Conservation (phyloP, 2,329 filamentous ascomycete genomes). For the Fusarium sp. region DNA sequence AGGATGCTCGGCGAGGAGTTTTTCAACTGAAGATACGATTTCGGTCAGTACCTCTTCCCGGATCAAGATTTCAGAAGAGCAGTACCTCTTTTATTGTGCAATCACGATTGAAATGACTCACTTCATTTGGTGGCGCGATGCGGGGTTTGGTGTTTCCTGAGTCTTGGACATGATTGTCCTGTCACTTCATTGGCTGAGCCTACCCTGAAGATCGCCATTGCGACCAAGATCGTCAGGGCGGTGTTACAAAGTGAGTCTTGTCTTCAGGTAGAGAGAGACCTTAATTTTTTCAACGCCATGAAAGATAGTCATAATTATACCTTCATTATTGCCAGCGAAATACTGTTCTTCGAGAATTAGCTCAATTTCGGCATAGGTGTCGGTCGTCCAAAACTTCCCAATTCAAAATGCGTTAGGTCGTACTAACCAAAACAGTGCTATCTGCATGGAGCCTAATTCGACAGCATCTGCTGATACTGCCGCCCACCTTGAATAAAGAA, state of each 20-base stretch:
- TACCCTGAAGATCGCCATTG: not conserved
- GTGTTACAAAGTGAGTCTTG: not conserved
- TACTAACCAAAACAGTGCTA: no score
- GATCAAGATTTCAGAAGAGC: fast-evolving
- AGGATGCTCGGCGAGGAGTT: no score
- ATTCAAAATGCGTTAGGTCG: no score
- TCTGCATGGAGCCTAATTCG: no score
- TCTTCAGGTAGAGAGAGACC: not conserved
- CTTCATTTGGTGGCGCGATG: not conserved
- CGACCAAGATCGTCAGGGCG: not conserved
- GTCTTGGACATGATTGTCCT: not conserved
- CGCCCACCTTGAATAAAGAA: no score
- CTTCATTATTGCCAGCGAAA: fast-evolving
- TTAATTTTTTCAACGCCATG: fast-evolving
- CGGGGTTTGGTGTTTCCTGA: not conserved
- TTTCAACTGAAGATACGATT: no score
- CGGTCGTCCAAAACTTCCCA: no score
- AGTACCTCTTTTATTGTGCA: fast-evolving
- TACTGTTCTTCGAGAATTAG: no score
- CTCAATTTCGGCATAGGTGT: not conserved
- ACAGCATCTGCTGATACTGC: no score
- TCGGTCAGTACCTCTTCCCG: fast-evolving
- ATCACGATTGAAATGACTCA: not conserved
- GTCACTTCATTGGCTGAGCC: not conserved
- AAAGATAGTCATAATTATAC: fast-evolving